These are phyloP conservation scores for Fusarium mexicanum DNA, from an alignment of 2,329 filamentous ascomycete genomes.

Conservation along the genomic window DNA sequence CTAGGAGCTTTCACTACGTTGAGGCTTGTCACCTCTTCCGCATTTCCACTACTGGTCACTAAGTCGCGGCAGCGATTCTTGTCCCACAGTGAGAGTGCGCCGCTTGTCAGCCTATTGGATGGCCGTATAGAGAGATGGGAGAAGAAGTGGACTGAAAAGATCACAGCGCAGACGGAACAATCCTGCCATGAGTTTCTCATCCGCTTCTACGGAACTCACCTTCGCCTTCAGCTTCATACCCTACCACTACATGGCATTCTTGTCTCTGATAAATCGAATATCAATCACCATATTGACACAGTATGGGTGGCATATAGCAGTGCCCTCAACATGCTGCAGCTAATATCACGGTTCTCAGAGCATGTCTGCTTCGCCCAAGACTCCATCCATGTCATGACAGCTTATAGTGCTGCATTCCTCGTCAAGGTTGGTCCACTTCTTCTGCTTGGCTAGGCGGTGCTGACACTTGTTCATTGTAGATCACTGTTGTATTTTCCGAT, in stretches of 20 bases:
- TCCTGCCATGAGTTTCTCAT: not conserved
- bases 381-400: not conserved
- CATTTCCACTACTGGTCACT: not conserved
- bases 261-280: not conserved
- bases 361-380: not conserved
- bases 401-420: not conserved
- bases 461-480: rapidly evolving
- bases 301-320: not conserved
- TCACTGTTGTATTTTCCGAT: not conserved
- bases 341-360: not conserved
- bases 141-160: not conserved
- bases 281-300: not conserved
- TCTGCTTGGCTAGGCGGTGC: rapidly evolving
- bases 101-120: not conserved
- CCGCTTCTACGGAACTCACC: not conserved
- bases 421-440: not conserved
- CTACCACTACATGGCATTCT: not conserved
- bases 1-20: not conserved
- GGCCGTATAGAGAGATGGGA: not conserved
- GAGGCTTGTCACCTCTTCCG: not conserved
- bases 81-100: not conserved
- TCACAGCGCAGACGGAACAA: not conserved
- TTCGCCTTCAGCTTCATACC: not conserved
- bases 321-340: not conserved
- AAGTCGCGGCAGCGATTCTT: not conserved